A percentile compares a stretch with the other conserved stretches of the same genome.
Conservation (phyloP, 2,329 filamentous ascomycete species). For the Epichloe glyceriae region DNA sequence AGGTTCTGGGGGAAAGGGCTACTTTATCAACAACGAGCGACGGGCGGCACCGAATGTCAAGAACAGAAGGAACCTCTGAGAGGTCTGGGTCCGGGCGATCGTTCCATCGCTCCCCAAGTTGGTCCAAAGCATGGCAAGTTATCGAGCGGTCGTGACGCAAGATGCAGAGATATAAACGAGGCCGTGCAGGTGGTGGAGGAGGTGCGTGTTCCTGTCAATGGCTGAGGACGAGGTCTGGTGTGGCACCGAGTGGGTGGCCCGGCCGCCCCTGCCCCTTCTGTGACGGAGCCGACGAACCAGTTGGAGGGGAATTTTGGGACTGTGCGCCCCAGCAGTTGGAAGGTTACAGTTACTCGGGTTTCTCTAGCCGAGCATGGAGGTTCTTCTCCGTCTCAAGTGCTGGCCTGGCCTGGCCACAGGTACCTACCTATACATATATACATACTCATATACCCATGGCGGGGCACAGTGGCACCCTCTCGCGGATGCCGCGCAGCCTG, state of each 20-base stretch:
- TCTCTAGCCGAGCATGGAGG: too few species aligned
- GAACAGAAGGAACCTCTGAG: too few species aligned
- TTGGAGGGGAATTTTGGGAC: background rate
- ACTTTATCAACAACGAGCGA: background rate
- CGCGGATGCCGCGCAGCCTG: background rate
- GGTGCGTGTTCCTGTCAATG: conserved; percentile 1
- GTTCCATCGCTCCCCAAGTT: background rate
- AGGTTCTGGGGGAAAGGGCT: background rate
- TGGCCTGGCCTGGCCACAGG: too few species aligned
- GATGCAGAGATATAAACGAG: background rate
- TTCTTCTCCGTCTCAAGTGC: too few species aligned
- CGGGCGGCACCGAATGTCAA: background rate
- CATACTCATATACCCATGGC: too few species aligned
- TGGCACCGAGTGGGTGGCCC: background rate
- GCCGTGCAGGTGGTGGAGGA: background rate
- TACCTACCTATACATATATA: too few species aligned
- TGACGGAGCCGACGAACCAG: background rate
- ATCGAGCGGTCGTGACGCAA: background rate
- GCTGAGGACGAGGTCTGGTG: background rate
- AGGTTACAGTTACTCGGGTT: too few species aligned
- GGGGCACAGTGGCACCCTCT: too few species aligned
- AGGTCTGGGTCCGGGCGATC: background rate
- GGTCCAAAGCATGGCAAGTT: background rate
- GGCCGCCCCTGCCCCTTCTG: background rate
- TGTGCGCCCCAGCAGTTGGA: too few species aligned